Base-by-base conservation (phyloP, 2,329 filamentous ascomycete species). In the Davidsoniella australis region DNA sequence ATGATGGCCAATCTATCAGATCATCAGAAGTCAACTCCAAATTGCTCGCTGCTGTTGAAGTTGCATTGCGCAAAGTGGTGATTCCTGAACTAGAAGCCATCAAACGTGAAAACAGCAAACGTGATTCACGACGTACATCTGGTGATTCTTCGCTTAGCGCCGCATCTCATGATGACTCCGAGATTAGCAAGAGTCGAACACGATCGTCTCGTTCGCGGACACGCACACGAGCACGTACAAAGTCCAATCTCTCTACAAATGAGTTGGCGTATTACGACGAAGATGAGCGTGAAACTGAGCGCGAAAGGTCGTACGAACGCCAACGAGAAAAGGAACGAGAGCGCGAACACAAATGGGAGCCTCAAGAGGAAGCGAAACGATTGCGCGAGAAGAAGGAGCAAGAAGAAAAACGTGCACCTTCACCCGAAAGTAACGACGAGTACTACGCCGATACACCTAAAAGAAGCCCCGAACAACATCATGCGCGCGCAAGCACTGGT, bases 51-150 rank as follows among this genome's bases (percentile, higher is more conserved):
- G 91, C 87, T 0, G 88, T 95, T 2, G 88, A 95, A 65, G 87
- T 94, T 64, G 87, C 87, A 12, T 94, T 95, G 59, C 80, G 86
- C 54, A 76, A 87, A 45, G 71, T 94, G 45, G 94, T 95, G 48
- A 67, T 98, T 2, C 91, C 91, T 0, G 89, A 98, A 63, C 71
- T 98, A 41, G 89, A 86, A 57, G 85, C 87, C 8, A 69, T 98
- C 49, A 95, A 94, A 63, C 79, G 88, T 58, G 87, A 94, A 59
- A 84, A 89, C 61, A 88, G 85, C 62, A 81, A 82, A 55, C 78
- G 81, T 54, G 74, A 82, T 55, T 78, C 57, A 10, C 76, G 76
- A 9, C 76, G 76, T 49, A 80, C 79, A 51, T 88, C 84, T 29
- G 59, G 72, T 42, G 71, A 65, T 42, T 78, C 73, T 1, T 76